phyloP scores from a whole-genome alignment of 495 filamentous ascomycete species.

The Penicillium atrosanguineum region DNA sequence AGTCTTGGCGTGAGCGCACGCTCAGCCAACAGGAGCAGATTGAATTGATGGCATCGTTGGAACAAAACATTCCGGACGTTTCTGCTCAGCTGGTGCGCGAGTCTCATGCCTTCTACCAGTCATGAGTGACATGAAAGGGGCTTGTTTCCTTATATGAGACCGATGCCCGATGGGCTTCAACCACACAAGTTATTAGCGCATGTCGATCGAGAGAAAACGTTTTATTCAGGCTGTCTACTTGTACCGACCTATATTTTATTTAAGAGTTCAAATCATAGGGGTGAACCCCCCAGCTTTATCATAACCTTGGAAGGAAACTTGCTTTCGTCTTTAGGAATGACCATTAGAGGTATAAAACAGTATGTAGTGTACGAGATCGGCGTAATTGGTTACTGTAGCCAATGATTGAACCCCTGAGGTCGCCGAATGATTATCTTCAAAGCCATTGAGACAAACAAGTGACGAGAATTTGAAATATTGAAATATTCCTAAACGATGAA shows the following conservation, averaged over 20 bases:
- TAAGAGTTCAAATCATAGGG: not conserved
- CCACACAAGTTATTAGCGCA: not conserved
- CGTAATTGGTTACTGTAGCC: not conserved
- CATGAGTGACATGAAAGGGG: slow-evolving; percentile 14
- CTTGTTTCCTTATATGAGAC: not conserved
- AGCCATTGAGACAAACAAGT: too few species aligned
- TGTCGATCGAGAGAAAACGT: slow-evolving; percentile 3
- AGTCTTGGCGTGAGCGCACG: slow-evolving; percentile 55
- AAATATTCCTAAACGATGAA: not conserved
- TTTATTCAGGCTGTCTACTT: slow-evolving; percentile 6
- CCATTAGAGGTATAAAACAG: not conserved
- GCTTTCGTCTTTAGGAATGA: not conserved
- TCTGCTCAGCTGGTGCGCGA: slow-evolving; percentile 51
- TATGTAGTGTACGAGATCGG: not conserved
- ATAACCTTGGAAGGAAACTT: not conserved
- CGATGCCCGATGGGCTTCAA: slow-evolving; percentile 2
- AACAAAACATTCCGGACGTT: slow-evolving; percentile 57
- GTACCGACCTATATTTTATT: slow-evolving; percentile 13
- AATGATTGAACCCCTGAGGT: not conserved
- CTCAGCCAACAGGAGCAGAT: slow-evolving; percentile 69
- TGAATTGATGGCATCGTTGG: slow-evolving; percentile 65
- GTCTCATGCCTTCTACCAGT: slow-evolving; percentile 59
- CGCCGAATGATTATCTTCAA: not conserved
- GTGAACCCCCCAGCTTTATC: not conserved
- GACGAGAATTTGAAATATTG: too few species aligned